phyloP scores from a whole-genome alignment of 352 stramenopile species.

The Globisporangium orthogonon region DNA sequence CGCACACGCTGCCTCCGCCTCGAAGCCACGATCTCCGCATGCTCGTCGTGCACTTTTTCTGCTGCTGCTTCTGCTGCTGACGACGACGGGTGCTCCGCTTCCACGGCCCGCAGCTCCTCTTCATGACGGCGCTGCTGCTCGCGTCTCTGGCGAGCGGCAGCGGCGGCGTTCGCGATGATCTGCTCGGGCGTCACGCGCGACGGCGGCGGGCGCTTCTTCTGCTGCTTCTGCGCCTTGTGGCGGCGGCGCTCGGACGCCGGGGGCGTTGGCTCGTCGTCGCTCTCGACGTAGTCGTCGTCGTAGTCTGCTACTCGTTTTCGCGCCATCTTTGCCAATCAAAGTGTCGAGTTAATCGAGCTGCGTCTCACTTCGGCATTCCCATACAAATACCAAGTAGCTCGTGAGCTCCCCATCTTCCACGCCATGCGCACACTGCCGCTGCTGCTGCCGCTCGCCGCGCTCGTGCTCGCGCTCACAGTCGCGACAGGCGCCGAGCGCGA shows the following conservation, averaged over 20 bases:
- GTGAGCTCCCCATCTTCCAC: background rate
- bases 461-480: background rate
- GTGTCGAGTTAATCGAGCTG: too few species aligned
- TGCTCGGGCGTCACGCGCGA: conserved; percentile 13
- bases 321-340: conserved; percentile 24
- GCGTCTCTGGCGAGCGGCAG: conserved; percentile 1
- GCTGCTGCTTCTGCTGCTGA: background rate
- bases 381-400: too few species aligned
- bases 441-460: background rate
- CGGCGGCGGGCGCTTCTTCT: background rate
- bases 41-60: conserved; percentile 1
- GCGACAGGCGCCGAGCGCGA: background rate
- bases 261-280: background rate
- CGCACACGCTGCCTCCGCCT: background rate
- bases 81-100: background rate
- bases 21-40: background rate
- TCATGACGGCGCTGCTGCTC: conserved; percentile 1
- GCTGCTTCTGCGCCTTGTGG: background rate
- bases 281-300: conserved; percentile 8
- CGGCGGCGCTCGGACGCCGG: background rate
- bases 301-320: conserved; percentile 33
- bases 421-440: background rate
- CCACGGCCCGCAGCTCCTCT: conserved; percentile 5
- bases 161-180: conserved; percentile 8
- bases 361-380: too few species aligned